phyloP scores from a whole-genome alignment of 2,329 filamentous ascomycete genomes.

The Cladosporium sp. region DNA sequence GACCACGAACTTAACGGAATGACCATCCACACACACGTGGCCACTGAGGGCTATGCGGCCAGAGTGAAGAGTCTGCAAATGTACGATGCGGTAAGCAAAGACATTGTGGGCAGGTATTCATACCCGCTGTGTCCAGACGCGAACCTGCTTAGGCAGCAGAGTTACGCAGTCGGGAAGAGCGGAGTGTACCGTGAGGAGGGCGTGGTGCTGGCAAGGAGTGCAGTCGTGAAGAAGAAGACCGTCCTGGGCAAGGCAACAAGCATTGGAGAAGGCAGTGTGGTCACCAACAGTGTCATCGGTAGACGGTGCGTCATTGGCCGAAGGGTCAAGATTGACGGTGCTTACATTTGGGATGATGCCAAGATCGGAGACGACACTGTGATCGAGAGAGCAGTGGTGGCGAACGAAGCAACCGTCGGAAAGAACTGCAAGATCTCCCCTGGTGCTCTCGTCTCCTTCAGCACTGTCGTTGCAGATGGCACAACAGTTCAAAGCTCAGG shows the following conservation, averaged over 20 bases:
- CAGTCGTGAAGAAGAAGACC: conserved; percentile 66
- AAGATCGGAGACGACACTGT: conserved; percentile 73
- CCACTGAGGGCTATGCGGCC: conserved; percentile 81
- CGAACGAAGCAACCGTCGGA: conserved; percentile 70
- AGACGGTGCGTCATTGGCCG: conserved; percentile 82
- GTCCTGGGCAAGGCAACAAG: conserved; percentile 76
- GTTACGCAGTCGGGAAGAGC: conserved; percentile 70
- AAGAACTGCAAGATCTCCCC: conserved; percentile 67
- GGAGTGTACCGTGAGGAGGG: conserved; percentile 77
- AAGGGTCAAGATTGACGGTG: conserved; percentile 75
- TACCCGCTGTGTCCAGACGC: conserved; percentile 88
- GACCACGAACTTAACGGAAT: conserved; percentile 97
- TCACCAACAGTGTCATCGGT: conserved; percentile 79
- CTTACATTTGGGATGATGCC: conserved; percentile 86
- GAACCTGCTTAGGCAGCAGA: conserved; percentile 77
- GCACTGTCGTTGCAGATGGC: conserved; percentile 69
- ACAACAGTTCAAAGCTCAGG: conserved; percentile 49
- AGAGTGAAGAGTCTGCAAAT: conserved; percentile 82
- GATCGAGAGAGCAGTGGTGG: conserved; percentile 74
- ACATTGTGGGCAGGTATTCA: conserved; percentile 84
- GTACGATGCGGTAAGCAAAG: conserved; percentile 85
- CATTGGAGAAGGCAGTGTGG: conserved; percentile 69
- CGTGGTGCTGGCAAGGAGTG: conserved; percentile 72
- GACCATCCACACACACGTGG: conserved; percentile 88
- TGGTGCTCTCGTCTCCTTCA: conserved; percentile 78